Conservation (phyloP, 2,329 filamentous ascomycete genomes). For the Teratosphaeria pseudoeucalypti region DNA sequence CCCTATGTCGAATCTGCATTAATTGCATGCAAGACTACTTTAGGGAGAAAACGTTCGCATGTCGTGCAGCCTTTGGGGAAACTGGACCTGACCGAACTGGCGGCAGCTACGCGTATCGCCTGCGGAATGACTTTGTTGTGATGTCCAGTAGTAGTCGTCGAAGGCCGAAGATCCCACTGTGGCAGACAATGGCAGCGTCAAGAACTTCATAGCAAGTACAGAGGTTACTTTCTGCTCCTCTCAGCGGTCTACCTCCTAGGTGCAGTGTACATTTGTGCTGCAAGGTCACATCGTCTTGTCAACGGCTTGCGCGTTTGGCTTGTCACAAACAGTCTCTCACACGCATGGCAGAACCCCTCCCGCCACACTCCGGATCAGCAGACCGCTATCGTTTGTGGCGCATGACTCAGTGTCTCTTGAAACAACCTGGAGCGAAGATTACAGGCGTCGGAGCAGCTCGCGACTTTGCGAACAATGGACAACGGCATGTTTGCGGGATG, state of each 20-base stretch:
- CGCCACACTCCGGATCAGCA: background rate
- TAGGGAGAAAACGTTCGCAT: no score
- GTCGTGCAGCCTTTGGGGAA: background rate
- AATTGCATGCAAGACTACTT: background rate
- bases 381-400: background rate
- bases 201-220: background rate
- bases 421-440: background rate
- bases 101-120: background rate
- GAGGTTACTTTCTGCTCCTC: no score
- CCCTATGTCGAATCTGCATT: background rate
- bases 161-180: background rate
- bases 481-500: background rate
- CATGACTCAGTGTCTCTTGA: background rate
- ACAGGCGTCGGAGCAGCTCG: background rate
- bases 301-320: background rate
- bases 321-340: background rate
- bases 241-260: no score
- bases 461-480: background rate
- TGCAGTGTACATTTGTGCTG: background rate
- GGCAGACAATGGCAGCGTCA: background rate
- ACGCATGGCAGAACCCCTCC: background rate
- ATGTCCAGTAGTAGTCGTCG: background rate
- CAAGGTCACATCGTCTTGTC: background rate
- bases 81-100: background rate
- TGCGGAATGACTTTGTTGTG: no score